Evolutionary conservation across 805 yeast species (phyloP).

Genomic region (Suhomyces tanzawaensis): DNA sequence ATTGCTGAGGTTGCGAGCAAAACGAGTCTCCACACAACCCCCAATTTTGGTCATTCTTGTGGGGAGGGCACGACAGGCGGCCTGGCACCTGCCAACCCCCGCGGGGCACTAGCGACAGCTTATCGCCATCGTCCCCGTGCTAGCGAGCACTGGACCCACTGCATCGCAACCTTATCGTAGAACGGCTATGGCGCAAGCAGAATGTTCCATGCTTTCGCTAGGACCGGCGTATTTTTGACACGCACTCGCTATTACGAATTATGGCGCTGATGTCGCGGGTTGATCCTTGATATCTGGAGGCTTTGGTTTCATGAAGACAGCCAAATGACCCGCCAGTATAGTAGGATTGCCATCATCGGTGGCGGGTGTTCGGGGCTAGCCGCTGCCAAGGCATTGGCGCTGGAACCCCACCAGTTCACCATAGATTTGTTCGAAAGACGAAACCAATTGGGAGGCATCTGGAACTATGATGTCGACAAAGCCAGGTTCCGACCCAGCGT

Average conservation of each 20-base stretch:
- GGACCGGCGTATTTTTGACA: no score
- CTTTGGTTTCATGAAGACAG: no score
- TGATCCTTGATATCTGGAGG: no score
- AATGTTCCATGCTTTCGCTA: no score
- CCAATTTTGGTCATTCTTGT: slow-evolving; percentile 1
- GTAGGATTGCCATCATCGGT: slow-evolving; percentile 23
- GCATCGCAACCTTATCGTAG: no score
- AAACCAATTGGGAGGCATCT: slow-evolving; percentile 40
- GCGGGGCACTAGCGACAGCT: no score
- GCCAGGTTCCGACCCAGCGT: slow-evolving; percentile 14
- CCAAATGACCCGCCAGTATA: background rate
- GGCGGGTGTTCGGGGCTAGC: slow-evolving; percentile 28
- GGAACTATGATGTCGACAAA: slow-evolving; percentile 34
- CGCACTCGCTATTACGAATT: no score
- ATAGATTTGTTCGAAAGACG: slow-evolving; percentile 43
- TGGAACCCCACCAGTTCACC: slow-evolving; percentile 22
- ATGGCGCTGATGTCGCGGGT: no score
- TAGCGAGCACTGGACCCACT: no score
- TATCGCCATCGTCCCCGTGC: no score
- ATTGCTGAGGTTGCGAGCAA: background rate
- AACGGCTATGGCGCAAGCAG: no score
- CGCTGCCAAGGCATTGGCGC: slow-evolving; percentile 21
- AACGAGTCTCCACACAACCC: background rate
- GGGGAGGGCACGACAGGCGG: background rate
- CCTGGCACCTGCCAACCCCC: no score